A percentile compares a stretch with the other conserved stretches of the same genome.
These are phyloP conservation scores for Ceratobasidium sp. DNA, from an alignment of 1,284 basidiomycete genomes.

Conservation along the genomic window DNA sequence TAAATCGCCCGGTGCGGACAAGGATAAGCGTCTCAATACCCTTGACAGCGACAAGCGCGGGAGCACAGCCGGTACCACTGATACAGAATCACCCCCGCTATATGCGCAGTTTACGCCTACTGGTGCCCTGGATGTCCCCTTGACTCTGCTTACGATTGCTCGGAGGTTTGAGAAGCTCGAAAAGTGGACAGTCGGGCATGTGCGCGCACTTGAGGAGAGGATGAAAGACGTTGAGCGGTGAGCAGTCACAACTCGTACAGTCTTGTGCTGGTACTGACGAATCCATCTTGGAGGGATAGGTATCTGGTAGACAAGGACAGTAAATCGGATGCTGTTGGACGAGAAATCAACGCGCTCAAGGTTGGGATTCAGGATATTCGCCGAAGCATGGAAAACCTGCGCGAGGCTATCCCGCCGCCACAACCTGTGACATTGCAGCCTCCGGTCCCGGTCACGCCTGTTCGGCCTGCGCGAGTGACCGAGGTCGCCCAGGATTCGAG, in stretches of 20 bases:
- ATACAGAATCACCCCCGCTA: constrained; percentile 58
- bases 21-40: constrained; percentile 51
- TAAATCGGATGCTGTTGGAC: constrained; percentile 51
- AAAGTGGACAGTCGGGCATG: constrained; percentile 81
- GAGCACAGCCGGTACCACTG: constrained; percentile 57
- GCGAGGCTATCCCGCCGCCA: constrained; percentile 28
- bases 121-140: constrained; percentile 72
- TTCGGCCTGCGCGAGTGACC: not conserved
- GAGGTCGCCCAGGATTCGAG: constrained; percentile 14
- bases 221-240: constrained; percentile 84
- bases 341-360: constrained; percentile 45
- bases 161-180: constrained; percentile 84
- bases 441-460: constrained; percentile 14
- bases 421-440: not conserved
- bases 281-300: constrained; percentile 32
- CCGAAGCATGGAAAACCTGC: constrained; percentile 24
- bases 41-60: constrained; percentile 50
- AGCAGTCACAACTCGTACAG: constrained; percentile 44
- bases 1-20: constrained; percentile 17
- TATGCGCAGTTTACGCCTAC: constrained; percentile 72
- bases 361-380: constrained; percentile 31
- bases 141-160: constrained; percentile 70
- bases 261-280: constrained; percentile 8
- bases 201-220: constrained; percentile 78
- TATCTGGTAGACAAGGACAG: constrained; percentile 74